Percentiles rank a stretch among this genome's conserved stretches.
These are phyloP conservation scores for Hymenoscyphus linearis DNA, from an alignment of 2,329 filamentous ascomycete species.

Conservation along the genomic window DNA sequence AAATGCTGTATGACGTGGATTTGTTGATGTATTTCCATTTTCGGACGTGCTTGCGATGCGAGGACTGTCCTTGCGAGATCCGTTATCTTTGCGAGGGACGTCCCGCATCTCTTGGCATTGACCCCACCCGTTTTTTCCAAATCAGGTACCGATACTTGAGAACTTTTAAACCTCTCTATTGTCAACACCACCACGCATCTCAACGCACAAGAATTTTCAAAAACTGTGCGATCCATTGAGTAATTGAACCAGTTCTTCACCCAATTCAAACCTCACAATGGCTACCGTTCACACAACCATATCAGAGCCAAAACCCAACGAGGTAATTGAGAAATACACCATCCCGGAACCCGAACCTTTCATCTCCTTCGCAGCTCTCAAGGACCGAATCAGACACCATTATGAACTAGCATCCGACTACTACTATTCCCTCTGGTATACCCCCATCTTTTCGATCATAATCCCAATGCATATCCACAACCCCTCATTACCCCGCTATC, in stretches of 20 bases:
- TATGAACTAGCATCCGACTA: slow-evolving; percentile 58
- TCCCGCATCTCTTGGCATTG: too few relatives aligned
- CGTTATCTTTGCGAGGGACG: too few relatives aligned
- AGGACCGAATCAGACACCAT: slow-evolving; percentile 43
- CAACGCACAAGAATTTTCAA: background rate
- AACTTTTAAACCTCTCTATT: background rate
- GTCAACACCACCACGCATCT: background rate
- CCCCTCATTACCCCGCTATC: background rate
- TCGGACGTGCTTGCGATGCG: too few relatives aligned
- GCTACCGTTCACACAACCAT: background rate
- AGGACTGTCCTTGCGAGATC: too few relatives aligned
- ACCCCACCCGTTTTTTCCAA: too few relatives aligned
- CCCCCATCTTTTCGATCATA: background rate
- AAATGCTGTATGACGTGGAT: too few relatives aligned
- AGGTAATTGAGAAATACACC: slow-evolving; percentile 17
- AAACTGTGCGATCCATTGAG: background rate
- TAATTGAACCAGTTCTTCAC: background rate
- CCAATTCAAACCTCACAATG: background rate
- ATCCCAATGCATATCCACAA: background rate
- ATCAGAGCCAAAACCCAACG: slow-evolving; percentile 2
- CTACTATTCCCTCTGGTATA: slow-evolving; percentile 55
- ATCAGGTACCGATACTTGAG: background rate
- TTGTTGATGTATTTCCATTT: too few relatives aligned
- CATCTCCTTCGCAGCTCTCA: slow-evolving; percentile 25
- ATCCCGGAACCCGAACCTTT: slow-evolving; percentile 25